These are phyloP conservation scores for Lablab purpureus DNA, from an alignment of 306 rosid genomes.

Conservation along the genomic window DNA sequence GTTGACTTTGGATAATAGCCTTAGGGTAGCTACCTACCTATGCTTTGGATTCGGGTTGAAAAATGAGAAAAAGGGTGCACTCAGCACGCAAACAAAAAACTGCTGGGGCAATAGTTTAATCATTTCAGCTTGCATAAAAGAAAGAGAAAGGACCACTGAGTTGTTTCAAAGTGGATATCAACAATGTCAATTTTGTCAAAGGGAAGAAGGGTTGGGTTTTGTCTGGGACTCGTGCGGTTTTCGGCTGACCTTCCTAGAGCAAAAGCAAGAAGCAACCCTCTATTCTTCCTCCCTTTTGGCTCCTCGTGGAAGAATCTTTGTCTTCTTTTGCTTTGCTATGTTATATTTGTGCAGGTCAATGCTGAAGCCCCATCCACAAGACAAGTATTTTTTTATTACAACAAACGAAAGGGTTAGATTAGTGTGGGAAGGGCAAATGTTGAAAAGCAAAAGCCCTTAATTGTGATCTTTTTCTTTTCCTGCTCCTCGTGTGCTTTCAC, in stretches of 20 bases:
- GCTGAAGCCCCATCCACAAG: slow-evolving; percentile 63
- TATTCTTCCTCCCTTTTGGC: slow-evolving; percentile 45
- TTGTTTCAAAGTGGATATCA: slow-evolving; percentile 52
- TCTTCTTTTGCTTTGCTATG: slow-evolving; percentile 40
- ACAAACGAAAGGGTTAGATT: slow-evolving; percentile 36
- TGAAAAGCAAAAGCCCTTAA: slow-evolving; percentile 60
- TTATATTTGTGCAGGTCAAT: slow-evolving; percentile 59
- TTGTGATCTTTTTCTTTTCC: slow-evolving; percentile 52
- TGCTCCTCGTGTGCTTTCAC: slow-evolving; percentile 53
- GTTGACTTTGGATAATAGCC: slow-evolving; percentile 63
- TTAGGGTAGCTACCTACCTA: background rate
- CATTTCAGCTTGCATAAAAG: slow-evolving; percentile 55
- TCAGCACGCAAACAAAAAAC: slow-evolving; percentile 47
- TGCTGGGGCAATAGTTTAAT: slow-evolving; percentile 53
- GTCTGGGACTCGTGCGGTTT: slow-evolving; percentile 39
- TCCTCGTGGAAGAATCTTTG: slow-evolving; percentile 91
- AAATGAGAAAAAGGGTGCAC: slow-evolving; percentile 35
- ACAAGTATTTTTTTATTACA: slow-evolving; percentile 46
- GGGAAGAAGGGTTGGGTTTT: slow-evolving; percentile 13
- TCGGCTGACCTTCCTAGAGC: slow-evolving; percentile 56
- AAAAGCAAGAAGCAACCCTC: slow-evolving; percentile 47
- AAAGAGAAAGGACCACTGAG: slow-evolving; percentile 61
- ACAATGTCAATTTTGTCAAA: slow-evolving; percentile 47
- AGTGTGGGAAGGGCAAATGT: slow-evolving; percentile 6
- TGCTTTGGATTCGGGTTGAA: slow-evolving; percentile 65